Percentiles rank a stretch among this genome's conserved stretches.
These are phyloP conservation scores for Zhuliangozyma parablackwelliae DNA, from an alignment of 1,139 yeast species.

Conservation along the genomic window DNA sequence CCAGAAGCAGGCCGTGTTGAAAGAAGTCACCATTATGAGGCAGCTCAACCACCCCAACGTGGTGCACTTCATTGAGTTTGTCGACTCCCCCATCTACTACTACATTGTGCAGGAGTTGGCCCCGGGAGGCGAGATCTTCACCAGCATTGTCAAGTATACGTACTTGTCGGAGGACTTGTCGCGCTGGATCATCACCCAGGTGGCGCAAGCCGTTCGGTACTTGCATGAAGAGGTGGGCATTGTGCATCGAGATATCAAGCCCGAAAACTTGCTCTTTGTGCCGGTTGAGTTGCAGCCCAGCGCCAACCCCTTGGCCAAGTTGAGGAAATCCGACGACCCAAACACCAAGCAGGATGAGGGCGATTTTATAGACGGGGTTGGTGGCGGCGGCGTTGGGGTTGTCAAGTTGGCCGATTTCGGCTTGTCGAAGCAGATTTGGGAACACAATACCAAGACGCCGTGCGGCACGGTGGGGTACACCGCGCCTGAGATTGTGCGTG, in stretches of 20 bases:
- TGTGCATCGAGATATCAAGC: conserved; percentile 56
- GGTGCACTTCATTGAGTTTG: conserved; percentile 44
- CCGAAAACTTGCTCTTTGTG: conserved; percentile 49
- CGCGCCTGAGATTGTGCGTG: conserved; percentile 58
- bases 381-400: conserved; percentile 50
- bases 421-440: conserved; percentile 53
- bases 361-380: conserved; percentile 40
- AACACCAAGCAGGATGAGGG: conserved; percentile 50
- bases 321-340: conserved; percentile 46
- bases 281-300: conserved; percentile 58
- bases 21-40: conserved; percentile 58
- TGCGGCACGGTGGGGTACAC: conserved; percentile 65
- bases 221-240: conserved; percentile 54
- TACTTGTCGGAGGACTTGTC: conserved; percentile 53
- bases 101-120: conserved; percentile 53
- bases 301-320: conserved; percentile 31
- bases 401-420: conserved; percentile 59
- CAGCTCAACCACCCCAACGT: conserved; percentile 49
- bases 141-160: conserved; percentile 53
- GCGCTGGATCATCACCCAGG: conserved; percentile 49
- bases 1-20: conserved; percentile 51
- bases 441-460: conserved; percentile 56
- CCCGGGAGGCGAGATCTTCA: conserved; percentile 54
- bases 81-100: conserved; percentile 45
- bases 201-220: conserved; percentile 46